Evolutionary conservation across 768 basidiomycete genomes (phyloP).

Genomic region (Leccinum sublutescens): DNA sequence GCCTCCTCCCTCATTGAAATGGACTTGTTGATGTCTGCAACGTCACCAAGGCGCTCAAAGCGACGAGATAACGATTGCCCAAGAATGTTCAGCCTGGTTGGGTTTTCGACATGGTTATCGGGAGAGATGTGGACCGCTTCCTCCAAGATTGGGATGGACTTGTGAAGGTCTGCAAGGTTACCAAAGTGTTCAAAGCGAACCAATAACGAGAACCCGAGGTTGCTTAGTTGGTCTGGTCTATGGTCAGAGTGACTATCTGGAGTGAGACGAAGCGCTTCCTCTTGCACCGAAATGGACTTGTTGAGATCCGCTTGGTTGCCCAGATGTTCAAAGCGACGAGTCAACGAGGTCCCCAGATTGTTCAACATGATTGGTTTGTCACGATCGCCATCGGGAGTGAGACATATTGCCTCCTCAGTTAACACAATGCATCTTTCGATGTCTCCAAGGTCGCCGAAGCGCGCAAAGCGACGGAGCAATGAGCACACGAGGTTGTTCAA

Average conservation of each 20-base stretch:
- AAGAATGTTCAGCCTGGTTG: not conserved
- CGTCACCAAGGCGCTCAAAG: not conserved
- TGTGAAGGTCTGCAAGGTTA: not conserved
- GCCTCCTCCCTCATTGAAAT: not conserved
- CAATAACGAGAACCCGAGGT: too few relatives aligned
- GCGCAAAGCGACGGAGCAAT: not conserved
- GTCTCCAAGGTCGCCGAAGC: not conserved
- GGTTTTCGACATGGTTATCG: not conserved
- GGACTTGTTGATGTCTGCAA: not conserved
- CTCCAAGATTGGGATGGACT: not conserved
- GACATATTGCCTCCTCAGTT: not conserved
- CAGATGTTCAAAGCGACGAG: not conserved
- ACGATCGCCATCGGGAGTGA: not conserved
- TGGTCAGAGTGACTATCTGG: too few relatives aligned
- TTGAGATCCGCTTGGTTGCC: not conserved
- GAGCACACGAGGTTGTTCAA: not conserved
- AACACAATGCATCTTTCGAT: not conserved
- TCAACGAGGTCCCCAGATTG: not conserved
- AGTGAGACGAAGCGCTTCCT: too few relatives aligned
- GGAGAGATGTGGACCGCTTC: not conserved
- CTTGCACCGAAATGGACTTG: not conserved
- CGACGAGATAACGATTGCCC: not conserved
- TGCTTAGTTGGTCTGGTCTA: too few relatives aligned
- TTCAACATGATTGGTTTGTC: not conserved
- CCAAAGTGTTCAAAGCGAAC: too few relatives aligned